phyloP scores from a whole-genome alignment of 345 rosid species.

The Isatis tinctoria region DNA sequence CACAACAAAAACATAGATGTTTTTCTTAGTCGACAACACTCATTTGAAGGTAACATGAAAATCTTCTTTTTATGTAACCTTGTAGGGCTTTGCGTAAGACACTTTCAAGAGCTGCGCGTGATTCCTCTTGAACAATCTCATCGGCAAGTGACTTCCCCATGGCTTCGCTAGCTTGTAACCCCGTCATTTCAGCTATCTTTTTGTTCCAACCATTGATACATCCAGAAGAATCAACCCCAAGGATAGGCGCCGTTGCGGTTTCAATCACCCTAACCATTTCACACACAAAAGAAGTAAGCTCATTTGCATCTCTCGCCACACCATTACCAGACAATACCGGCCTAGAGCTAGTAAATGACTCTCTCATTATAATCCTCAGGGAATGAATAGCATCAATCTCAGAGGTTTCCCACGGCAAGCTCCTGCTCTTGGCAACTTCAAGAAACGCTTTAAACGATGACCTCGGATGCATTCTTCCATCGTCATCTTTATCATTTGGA shows the following conservation, averaged over 20 bases:
- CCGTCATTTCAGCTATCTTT: constrained; percentile 70
- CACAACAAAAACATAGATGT: constrained; percentile 8
- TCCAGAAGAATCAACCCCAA: constrained; percentile 77
- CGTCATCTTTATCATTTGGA: constrained; percentile 58
- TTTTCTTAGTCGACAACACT: neutral
- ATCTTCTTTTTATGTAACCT: constrained; percentile 25
- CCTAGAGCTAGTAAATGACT: constrained; percentile 40
- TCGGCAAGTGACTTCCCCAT: constrained; percentile 65
- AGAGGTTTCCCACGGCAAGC: constrained; percentile 75
- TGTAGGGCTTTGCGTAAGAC: constrained; percentile 59
- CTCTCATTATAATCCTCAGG: constrained; percentile 69
- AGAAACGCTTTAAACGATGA: constrained; percentile 80
- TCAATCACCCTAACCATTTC: constrained; percentile 90
- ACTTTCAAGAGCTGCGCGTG: constrained; percentile 39
- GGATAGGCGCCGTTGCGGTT: constrained; percentile 79
- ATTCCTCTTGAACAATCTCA: constrained; percentile 67
- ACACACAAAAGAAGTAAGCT: constrained; percentile 64
- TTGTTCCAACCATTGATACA: constrained; percentile 82
- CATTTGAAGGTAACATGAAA: neutral
- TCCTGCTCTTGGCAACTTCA: constrained; percentile 70
- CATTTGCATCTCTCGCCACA: constrained; percentile 41
- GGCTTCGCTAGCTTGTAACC: constrained; percentile 55
- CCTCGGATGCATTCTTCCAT: constrained; percentile 71
- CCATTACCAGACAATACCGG: constrained; percentile 25
- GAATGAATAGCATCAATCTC: constrained; percentile 87